Evolutionary conservation across 192 early-diverging fungal species (phyloP), one percentile per base, ranked within the genome.

Genomic region (Endogone sp.): DNA sequence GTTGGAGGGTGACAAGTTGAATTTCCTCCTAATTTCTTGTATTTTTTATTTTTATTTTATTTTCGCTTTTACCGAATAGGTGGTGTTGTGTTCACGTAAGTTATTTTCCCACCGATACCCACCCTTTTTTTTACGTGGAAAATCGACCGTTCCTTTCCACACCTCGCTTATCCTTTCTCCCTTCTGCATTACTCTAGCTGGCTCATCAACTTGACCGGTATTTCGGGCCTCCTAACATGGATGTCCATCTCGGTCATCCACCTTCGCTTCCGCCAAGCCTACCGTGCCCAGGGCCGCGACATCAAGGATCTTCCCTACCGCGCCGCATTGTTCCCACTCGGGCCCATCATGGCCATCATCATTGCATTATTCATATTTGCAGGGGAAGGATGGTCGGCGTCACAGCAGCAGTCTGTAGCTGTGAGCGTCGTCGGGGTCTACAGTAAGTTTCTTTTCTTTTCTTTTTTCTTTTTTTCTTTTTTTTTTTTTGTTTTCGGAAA

Each of bases 191-290:
- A 8, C 37, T 93, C 92, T 60, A 78, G 70, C 3, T 89, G 85
- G 75, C 72, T 89, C 23, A 75, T 90, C 65, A 88, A 84, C 58
- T 67, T 89, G 2, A 84, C 90, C 3, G 90, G 92, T 1, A 85
- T 94, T 31, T 79, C 89, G 0, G 90, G 90, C 2, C 83, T 96
- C 49, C 69, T 90, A 13, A 92, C 90, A 37, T 96, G 94, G 94
- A 63, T 92, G 62, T 89, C 88, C 22, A 96, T 96, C 67, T 82
- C 84, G 3, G 58, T 92, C 56, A 91, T 88, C 56, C 94, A 95
- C 67, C 80, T 89, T 60, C 88, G 94, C 26, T 95, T 94, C 87
- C 90, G 92, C 62, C 82, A 81, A 2, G 92, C 94, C 6, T 88
- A 86, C 61, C 71, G 88, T 28, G 84, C 79, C 28, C 94, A 95